Evolutionary conservation across 2,329 filamentous ascomycete species (phyloP).

Genomic region (Cytospora piceicola): DNA sequence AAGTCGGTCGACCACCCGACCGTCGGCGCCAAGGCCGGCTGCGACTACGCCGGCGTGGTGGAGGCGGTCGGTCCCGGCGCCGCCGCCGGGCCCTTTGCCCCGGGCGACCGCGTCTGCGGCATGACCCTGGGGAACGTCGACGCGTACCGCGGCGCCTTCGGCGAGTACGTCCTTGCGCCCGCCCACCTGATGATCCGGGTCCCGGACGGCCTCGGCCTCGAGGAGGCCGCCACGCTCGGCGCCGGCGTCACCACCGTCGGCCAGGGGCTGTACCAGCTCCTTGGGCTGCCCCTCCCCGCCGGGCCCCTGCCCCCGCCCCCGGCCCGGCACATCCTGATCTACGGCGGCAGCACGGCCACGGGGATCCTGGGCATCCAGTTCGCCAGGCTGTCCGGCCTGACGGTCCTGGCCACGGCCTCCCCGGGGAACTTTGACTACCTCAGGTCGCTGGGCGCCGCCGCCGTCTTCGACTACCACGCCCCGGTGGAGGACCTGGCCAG

Average conservation of each 20-base stretch:
- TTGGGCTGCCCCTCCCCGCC: conserved; percentile 52
- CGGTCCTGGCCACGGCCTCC: conserved; percentile 43
- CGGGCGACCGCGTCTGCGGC: conserved; percentile 50
- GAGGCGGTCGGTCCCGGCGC: conserved; percentile 54
- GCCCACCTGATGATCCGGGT: conserved; percentile 48
- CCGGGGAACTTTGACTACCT: conserved; percentile 32
- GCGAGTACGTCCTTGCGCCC: conserved; percentile 44
- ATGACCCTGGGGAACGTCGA: conserved; percentile 31
- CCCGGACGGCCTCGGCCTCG: conserved; percentile 50
- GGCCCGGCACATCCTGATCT: conserved; percentile 38
- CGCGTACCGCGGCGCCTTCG: conserved; percentile 50
- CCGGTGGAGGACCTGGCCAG: conserved; percentile 18
- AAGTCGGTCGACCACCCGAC: neutral
- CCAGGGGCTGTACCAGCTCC: conserved; percentile 52
- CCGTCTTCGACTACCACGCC: conserved; percentile 29
- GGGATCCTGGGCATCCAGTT: conserved; percentile 52
- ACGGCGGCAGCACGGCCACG: conserved; percentile 56
- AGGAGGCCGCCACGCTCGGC: conserved; percentile 50
- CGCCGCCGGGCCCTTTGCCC: conserved; percentile 47
- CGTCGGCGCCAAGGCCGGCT: conserved; percentile 30
- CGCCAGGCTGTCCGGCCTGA: conserved; percentile 43
- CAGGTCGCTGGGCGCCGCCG: conserved; percentile 27
- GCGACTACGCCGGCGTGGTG: conserved; percentile 53
- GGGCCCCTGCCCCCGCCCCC: conserved; percentile 33
- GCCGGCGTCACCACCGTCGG: conserved; percentile 49